A percentile compares a stretch with the other conserved stretches of the same genome.
Conservation (phyloP, 495 filamentous ascomycete genomes). For the Thermochaetoides thermophila region DNA sequence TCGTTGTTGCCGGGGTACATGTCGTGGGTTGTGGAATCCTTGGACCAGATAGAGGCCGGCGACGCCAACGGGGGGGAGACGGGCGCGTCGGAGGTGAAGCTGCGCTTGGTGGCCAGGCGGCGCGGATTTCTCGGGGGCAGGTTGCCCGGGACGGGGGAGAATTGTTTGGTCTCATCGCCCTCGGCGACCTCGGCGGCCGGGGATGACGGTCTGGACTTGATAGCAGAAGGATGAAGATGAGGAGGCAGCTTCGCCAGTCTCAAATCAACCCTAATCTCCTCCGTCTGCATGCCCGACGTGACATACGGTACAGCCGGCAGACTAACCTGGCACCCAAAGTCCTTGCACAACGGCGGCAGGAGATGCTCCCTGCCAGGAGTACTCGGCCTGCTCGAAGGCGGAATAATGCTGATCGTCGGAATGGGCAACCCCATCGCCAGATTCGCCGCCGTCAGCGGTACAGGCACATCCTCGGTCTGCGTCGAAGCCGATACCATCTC, state of each 20-base stretch:
- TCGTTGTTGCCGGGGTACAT: conserved; percentile 73
- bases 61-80: conserved; percentile 29
- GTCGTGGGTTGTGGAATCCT: conserved; percentile 32
- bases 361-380: conserved; percentile 38
- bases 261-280: conserved; percentile 67
- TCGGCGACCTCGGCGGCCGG: conserved; percentile 19
- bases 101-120: conserved; percentile 30
- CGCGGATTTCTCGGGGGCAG: conserved; percentile 38
- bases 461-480: conserved; percentile 46
- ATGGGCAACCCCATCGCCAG: conserved; percentile 31
- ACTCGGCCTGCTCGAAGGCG: conserved; percentile 36
- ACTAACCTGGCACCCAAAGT: conserved; percentile 40
- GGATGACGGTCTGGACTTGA: conserved; percentile 42
- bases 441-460: conserved; percentile 17
- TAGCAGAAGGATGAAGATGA: conserved; percentile 61
- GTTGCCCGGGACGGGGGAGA: conserved; percentile 36
- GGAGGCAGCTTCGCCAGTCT: conserved; percentile 58
- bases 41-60: conserved; percentile 13
- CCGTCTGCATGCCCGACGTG: conserved; percentile 73
- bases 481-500: conserved; percentile 40
- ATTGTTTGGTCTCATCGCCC: conserved; percentile 22
- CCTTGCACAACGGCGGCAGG: conserved; percentile 39
- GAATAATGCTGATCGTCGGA: conserved; percentile 47
- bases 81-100: conserved; percentile 31
- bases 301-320: conserved; percentile 33